Conservation (phyloP, 2,329 filamentous ascomycete genomes). For the Karstenula rhodostoma region DNA sequence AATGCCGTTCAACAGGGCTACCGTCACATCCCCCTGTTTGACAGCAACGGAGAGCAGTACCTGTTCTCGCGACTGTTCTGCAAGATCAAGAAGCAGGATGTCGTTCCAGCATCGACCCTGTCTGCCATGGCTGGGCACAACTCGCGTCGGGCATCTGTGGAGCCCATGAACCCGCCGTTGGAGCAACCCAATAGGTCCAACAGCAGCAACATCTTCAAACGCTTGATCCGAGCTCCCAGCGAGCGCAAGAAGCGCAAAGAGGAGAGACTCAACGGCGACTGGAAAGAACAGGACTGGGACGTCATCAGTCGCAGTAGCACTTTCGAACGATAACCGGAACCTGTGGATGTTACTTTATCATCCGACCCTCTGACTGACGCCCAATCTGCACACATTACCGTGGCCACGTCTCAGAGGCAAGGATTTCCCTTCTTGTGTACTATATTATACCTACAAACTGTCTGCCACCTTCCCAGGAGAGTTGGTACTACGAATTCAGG, state of each 20-base stretch:
- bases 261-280: conserved; percentile 41
- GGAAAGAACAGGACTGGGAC: conserved; percentile 42
- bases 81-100: conserved; percentile 73
- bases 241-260: conserved; percentile 50
- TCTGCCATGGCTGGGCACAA: conserved; percentile 26
- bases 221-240: conserved; percentile 56
- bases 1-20: conserved; percentile 90
- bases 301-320: conserved; percentile 48
- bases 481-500: conserved; percentile 19
- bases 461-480: conserved; percentile 14
- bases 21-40: conserved; percentile 87
- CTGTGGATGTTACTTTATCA: conserved; percentile 22
- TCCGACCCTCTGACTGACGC: conserved; percentile 31
- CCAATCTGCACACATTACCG: conserved; percentile 17
- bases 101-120: conserved; percentile 51
- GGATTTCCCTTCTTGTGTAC: conserved; percentile 31
- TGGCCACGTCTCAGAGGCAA: conserved; percentile 26
- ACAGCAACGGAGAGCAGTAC: conserved; percentile 89
- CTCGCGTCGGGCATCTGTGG: conserved; percentile 38
- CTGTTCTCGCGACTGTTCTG: conserved; percentile 95
- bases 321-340: conserved; percentile 38
- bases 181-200: conserved; percentile 43
- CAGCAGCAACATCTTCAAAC: conserved; percentile 47
- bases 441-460: conserved; percentile 25
- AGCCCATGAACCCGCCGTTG: conserved; percentile 37